Evolutionary conservation across 495 filamentous ascomycete genomes (phyloP).

Genomic region (Stereocaulon alpinum): DNA sequence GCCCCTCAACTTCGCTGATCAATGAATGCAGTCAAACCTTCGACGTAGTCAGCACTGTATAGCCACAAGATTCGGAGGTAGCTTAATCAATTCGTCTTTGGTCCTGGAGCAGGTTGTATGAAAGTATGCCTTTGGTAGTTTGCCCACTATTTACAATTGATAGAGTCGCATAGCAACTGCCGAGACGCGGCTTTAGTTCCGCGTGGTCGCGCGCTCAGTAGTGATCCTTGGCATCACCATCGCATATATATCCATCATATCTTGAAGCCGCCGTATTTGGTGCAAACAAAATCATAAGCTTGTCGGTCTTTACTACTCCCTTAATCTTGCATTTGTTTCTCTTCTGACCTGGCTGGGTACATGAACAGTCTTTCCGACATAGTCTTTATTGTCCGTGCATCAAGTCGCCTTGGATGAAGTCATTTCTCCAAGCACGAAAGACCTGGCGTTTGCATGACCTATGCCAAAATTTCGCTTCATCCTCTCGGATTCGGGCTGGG

Average conservation of each 20-base stretch:
- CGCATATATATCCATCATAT: neutral
- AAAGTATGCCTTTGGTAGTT: neutral
- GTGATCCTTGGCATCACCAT: neutral
- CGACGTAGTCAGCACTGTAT: neutral
- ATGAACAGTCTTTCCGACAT: neutral
- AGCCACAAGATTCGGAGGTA: neutral
- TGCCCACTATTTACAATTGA: slow-evolving; percentile 1
- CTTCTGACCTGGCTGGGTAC: no score
- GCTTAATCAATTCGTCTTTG: neutral
- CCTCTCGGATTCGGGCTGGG: no score
- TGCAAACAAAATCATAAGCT: neutral
- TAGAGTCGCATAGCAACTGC: slow-evolving; percentile 9
- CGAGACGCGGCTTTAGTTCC: slow-evolving; percentile 1
- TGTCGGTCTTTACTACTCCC: neutral
- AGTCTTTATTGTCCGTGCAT: no score
- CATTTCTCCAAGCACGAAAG: neutral
- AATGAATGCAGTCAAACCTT: neutral
- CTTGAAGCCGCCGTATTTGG: neutral
- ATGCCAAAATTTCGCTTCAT: neutral
- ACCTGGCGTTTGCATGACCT: neutral
- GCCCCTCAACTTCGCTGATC: neutral
- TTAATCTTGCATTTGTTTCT: neutral
- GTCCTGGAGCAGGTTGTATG: neutral
- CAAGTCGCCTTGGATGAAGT: slow-evolving; percentile 8
- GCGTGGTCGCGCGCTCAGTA: neutral